Evolutionary conservation across 345 rosid species (phyloP), one percentile per base, ranked within the genome.

Genomic region (Trapa bicornis): DNA sequence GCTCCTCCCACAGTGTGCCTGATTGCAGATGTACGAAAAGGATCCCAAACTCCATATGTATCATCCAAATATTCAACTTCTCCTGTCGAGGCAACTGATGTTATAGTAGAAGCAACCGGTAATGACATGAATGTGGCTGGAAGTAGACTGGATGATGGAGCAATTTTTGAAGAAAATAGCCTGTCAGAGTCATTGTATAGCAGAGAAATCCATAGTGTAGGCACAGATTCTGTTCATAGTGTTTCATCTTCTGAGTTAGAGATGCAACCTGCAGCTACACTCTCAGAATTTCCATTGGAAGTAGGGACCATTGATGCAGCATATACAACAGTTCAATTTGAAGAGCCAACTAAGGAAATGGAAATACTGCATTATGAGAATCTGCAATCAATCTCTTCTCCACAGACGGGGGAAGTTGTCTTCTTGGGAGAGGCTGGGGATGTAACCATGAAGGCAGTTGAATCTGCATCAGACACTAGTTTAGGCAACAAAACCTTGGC

Each of bases 81-180:
- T 68, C 70, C 64, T n/a, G 64, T 61, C 41, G 64, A 54, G 35
- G 8, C 36, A n/a, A 33, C 33, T n/a, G 22, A 11, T 38, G 70
- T 32, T n/a, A 68, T 43, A 33, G 65, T 38, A 58, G 70, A 53
- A 54, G 57, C 52, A 68, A 42, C 70, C 48, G 53, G n/a, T 5
- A 56, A 68, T 39, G 22, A 68, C 47, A 61, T 42, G 38, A 53
- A 53, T 37, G 63, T 22, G 64, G 43, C 22, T 0, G 42, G 43
- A 54, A 57, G 54, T 17, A 33, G 36, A 15, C 37, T 47, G 0
- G 60, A 4, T 6, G 22, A 11, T n/a, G 33, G 33, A 54, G 60
- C 33, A 54, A 22, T 54, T n/a, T 0, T 11, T 1, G 60, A 22
- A 22, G 33, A 54, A 22, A 6, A 7, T 2, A 54, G 17, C 54